Evolutionary conservation across 2,329 filamentous ascomycete genomes (phyloP).

Genomic region (Apiospora hydei): DNA sequence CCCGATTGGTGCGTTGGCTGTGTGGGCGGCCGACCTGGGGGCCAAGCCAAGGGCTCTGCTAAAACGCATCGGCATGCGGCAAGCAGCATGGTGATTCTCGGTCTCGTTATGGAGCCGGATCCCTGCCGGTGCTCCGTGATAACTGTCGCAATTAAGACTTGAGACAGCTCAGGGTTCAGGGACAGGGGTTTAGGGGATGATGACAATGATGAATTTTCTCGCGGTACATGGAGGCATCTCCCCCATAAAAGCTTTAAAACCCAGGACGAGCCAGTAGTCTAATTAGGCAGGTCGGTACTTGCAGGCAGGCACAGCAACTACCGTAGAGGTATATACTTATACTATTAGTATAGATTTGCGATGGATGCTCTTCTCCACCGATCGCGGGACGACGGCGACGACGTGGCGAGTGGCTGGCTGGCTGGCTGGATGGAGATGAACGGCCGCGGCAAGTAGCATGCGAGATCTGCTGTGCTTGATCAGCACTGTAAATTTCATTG

Average conservation of each 20-base stretch:
- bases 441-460: neutral
- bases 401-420: neutral
- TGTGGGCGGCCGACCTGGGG: neutral
- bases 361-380: neutral
- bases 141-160: slow-evolving; percentile 15
- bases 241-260: neutral
- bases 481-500: neutral
- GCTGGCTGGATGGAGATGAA: neutral
- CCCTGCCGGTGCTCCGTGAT: neutral
- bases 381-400: neutral
- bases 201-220: neutral
- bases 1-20: neutral
- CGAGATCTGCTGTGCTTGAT: neutral
- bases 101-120: slow-evolving; percentile 9
- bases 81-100: neutral
- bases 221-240: neutral
- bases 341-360: neutral
- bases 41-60: neutral
- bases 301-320: neutral
- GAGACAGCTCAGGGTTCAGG: slow-evolving; percentile 15
- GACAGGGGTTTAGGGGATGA: neutral
- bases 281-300: neutral
- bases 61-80: slow-evolving; percentile 4
- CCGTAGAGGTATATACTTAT: too few relatives aligned
- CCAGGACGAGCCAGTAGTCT: neutral